Conservation (phyloP, 108 stramenopile genomes). For the Nannochloropsis gaditana region DNA sequence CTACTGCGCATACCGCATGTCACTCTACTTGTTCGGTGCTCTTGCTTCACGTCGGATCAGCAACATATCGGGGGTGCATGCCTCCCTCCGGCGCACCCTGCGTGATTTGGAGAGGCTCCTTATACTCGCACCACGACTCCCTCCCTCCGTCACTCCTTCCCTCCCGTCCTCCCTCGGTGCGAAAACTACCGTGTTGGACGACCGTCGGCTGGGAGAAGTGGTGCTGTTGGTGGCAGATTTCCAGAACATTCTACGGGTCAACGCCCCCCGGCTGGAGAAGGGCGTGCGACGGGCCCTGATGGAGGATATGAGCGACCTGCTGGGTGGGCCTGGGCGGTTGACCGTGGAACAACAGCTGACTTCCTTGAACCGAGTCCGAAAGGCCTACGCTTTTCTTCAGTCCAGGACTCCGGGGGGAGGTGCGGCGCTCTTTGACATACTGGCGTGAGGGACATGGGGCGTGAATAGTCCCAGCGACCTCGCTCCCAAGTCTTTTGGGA, state of each 20-base stretch:
- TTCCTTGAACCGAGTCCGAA: slow-evolving; percentile 20
- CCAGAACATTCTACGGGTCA: slow-evolving; percentile 13
- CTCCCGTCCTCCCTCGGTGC: not conserved
- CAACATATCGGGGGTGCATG: not conserved
- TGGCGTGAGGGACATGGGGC: not conserved
- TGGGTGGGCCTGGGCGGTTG: not conserved
- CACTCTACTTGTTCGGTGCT: not conserved
- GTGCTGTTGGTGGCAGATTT: slow-evolving; percentile 22
- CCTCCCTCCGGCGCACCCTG: slow-evolving; percentile 18
- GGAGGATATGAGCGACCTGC: slow-evolving; percentile 27
- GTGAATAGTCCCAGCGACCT: too few relatives aligned
- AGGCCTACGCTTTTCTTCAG: slow-evolving; percentile 20
- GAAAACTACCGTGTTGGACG: not conserved
- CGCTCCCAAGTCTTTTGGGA: too few relatives aligned
- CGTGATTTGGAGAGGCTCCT: slow-evolving; percentile 28
- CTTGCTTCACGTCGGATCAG: not conserved
- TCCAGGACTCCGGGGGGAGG: not conserved
- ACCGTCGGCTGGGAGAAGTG: not conserved
- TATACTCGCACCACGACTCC: not conserved
- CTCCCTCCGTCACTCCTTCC: not conserved
- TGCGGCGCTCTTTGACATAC: not conserved
- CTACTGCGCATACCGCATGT: not conserved
- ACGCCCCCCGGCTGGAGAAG: slow-evolving; percentile 23
- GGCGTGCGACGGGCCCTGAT: not conserved
- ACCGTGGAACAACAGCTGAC: slow-evolving; percentile 22